A percentile compares a stretch with the other conserved stretches of the same genome.
These are phyloP conservation scores for Laetiporus sulphureus DNA, from an alignment of 1,284 basidiomycete genomes.

Conservation along the genomic window DNA sequence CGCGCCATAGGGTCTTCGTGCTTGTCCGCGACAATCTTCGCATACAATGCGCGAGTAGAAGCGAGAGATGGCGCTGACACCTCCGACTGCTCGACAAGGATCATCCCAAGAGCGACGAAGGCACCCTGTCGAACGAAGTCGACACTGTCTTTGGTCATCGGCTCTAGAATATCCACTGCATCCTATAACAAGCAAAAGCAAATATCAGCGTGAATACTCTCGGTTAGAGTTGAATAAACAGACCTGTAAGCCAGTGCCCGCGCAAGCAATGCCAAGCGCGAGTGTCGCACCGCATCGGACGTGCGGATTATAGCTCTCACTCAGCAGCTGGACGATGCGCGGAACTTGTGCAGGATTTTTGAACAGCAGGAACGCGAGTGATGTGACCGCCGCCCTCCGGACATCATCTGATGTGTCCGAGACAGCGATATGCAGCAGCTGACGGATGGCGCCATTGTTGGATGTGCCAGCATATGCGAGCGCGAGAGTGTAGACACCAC, in stretches of 20 bases:
- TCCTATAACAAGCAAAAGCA: slow-evolving; percentile 44
- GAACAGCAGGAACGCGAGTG: slow-evolving; percentile 91
- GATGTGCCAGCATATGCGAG: slow-evolving; percentile 93
- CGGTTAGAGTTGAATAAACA: slow-evolving; percentile 1
- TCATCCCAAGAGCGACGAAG: slow-evolving; percentile 90
- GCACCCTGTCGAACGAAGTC: slow-evolving; percentile 99
- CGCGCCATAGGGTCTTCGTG: slow-evolving; percentile 97
- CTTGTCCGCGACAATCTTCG: slow-evolving; percentile 88
- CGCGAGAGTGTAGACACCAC: slow-evolving; percentile 92
- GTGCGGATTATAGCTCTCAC: slow-evolving; percentile 98
- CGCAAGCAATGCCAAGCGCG: slow-evolving; percentile 91
- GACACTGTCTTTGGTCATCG: slow-evolving; percentile 94
- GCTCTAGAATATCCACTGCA: slow-evolving; percentile 91
- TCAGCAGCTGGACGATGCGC: slow-evolving; percentile 88
- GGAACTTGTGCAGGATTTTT: slow-evolving; percentile 93
- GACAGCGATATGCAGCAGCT: slow-evolving; percentile 89
- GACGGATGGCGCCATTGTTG: slow-evolving; percentile 86
- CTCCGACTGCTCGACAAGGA: slow-evolving; percentile 93
- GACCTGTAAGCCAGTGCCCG: slow-evolving; percentile 91
- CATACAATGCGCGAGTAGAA: slow-evolving; percentile 75
- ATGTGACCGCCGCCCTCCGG: slow-evolving; percentile 88
- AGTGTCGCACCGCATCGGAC: slow-evolving; percentile 94
- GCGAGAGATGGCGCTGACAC: slow-evolving; percentile 78
- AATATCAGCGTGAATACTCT: not conserved
- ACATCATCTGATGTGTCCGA: slow-evolving; percentile 97